Conservation (phyloP, 257 asterid species). For the Galeopsis tetrahit region DNA sequence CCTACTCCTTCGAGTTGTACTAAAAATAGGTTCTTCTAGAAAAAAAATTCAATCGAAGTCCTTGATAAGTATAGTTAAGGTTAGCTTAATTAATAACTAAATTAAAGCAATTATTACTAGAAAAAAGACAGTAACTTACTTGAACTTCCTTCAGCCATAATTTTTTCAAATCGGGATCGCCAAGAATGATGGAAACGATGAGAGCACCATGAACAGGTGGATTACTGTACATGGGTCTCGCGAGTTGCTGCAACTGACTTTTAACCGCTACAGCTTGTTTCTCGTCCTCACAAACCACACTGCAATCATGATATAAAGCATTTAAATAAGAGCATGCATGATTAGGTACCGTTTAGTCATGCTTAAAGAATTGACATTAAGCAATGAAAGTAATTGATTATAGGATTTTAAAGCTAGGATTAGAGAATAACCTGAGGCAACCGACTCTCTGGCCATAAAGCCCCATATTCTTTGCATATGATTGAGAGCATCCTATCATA, state of each 20-base stretch:
- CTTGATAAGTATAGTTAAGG: not conserved
- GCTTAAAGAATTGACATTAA: not conserved
- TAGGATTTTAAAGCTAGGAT: slow-evolving; percentile 18
- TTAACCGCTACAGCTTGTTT: slow-evolving; percentile 94
- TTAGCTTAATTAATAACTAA: not conserved
- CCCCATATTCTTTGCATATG: slow-evolving; percentile 99
- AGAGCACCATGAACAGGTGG: slow-evolving; percentile 98
- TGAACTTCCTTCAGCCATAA: slow-evolving; percentile 97
- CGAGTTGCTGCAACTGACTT: slow-evolving; percentile 98
- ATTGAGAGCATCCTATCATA: slow-evolving; percentile 91
- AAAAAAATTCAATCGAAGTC: not conserved
- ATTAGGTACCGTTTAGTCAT: not conserved
- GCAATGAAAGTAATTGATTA: not conserved
- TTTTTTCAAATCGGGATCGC: slow-evolving; percentile 78
- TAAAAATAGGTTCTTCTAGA: not conserved
- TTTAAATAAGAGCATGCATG: not conserved
- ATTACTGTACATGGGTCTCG: slow-evolving; percentile 98
- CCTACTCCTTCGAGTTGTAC: not conserved
- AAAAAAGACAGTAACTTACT: slow-evolving; percentile 47
- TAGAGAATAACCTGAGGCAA: slow-evolving; percentile 72
- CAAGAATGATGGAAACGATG: slow-evolving; percentile 79
- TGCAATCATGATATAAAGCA: slow-evolving; percentile 37
- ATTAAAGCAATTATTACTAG: not conserved
- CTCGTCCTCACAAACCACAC: slow-evolving; percentile 90
- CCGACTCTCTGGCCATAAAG: slow-evolving; percentile 98